These are phyloP conservation scores for Pichia sp. DNA, from an alignment of 1,139 yeast genomes.

Conservation along the genomic window DNA sequence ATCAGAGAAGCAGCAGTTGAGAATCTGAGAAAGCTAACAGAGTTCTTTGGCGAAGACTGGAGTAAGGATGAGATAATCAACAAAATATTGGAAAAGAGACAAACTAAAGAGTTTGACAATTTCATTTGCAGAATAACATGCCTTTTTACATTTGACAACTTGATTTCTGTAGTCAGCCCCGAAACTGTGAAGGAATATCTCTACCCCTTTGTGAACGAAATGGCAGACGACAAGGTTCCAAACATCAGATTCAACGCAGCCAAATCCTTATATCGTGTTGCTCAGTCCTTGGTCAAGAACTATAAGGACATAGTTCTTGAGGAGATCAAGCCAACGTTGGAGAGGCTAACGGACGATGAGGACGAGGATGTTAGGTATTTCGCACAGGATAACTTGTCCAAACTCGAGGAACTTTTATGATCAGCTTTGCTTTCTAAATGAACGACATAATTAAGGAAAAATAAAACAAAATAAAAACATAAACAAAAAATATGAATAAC, in stretches of 20 bases:
- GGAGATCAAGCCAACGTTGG: constrained; percentile 61
- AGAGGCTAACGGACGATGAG: constrained; percentile 57
- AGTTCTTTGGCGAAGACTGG: constrained; percentile 92
- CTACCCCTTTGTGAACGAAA: constrained; percentile 71
- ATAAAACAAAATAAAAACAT: no score
- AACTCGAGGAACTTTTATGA: constrained; percentile 17
- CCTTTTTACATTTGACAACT: constrained; percentile 76
- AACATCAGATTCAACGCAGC: constrained; percentile 95
- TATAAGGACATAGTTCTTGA: constrained; percentile 42
- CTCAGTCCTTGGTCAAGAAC: constrained; percentile 43
- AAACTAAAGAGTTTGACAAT: constrained; percentile 44
- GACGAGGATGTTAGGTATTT: constrained; percentile 91
- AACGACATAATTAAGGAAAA: background rate
- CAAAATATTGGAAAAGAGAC: constrained; percentile 54
- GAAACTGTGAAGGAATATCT: constrained; percentile 58
- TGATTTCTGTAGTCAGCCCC: constrained; percentile 61
- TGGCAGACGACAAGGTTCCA: constrained; percentile 80
- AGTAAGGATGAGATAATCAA: constrained; percentile 79
- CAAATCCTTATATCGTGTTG: constrained; percentile 65
- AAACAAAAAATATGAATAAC: background rate
- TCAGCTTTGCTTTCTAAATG: background rate
- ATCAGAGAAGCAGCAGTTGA: constrained; percentile 94
- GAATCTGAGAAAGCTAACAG: constrained; percentile 74
- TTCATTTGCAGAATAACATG: constrained; percentile 91
- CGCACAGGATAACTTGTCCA: constrained; percentile 52